These are phyloP conservation scores for Daldinia concentrica DNA, from an alignment of 495 filamentous ascomycete species.

Conservation along the genomic window DNA sequence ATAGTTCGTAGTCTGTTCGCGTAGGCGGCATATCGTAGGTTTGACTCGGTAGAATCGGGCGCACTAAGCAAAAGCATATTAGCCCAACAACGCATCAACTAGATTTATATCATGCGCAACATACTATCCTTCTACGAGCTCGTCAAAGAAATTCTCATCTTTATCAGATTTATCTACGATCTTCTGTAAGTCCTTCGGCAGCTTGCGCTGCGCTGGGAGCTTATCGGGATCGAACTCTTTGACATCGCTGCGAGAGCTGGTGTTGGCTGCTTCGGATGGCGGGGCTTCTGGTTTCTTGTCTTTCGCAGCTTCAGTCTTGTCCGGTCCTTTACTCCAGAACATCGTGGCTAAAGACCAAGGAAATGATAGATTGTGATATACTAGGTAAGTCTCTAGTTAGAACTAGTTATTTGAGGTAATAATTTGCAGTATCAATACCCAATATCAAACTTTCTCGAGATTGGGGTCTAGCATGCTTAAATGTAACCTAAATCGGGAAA, in stretches of 20 bases:
- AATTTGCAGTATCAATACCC: background rate
- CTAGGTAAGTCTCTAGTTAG: too few relatives aligned
- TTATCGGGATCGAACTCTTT: conserved; percentile 54
- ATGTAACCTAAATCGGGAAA: conserved; percentile 1
- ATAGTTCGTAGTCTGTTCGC: conserved; percentile 86
- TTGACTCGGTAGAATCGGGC: conserved; percentile 82
- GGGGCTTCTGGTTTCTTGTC: conserved; percentile 43
- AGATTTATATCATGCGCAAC: conserved; percentile 50
- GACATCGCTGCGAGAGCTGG: conserved; percentile 48
- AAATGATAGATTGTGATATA: background rate
- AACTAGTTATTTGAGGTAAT: conserved; percentile 1
- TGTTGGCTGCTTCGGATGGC: conserved; percentile 35
- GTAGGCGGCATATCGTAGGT: conserved; percentile 92
- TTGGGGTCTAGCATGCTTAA: background rate
- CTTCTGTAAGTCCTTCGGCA: conserved; percentile 75
- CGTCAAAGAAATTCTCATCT: conserved; percentile 80
- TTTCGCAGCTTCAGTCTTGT: conserved; percentile 50
- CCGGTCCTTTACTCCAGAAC: conserved; percentile 53
- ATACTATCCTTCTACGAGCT: conserved; percentile 82
- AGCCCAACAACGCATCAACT: conserved; percentile 15
- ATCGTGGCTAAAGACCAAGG: conserved; percentile 35
- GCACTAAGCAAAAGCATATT: conserved; percentile 60
- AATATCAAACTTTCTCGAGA: conserved; percentile 1
- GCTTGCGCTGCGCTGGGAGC: conserved; percentile 67
- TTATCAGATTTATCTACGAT: conserved; percentile 70